A percentile compares a stretch with the other conserved stretches of the same genome.
phyloP scores from a whole-genome alignment of 164 flowering plant species.

The Piper betle region DNA sequence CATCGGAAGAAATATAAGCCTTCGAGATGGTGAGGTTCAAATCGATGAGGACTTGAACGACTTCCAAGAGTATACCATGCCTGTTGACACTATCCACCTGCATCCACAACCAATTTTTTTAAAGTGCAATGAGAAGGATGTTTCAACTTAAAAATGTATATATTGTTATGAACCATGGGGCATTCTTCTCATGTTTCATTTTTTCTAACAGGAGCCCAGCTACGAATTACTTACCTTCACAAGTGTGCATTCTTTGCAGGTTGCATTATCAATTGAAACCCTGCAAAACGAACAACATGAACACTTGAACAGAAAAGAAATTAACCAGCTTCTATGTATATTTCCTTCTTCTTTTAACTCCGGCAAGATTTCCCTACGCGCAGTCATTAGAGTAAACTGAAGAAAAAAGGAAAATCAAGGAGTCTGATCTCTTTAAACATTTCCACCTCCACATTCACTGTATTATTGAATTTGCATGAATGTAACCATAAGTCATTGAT shows the following conservation, averaged over 20 bases:
- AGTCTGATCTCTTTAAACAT: too few relatives aligned
- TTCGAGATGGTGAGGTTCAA: slow-evolving; percentile 60
- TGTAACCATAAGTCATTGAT: not conserved
- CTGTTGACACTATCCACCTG: slow-evolving; percentile 83
- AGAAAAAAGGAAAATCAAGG: too few relatives aligned
- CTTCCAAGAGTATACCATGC: slow-evolving; percentile 71
- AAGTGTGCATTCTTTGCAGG: slow-evolving; percentile 50
- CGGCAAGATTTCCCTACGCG: too few relatives aligned
- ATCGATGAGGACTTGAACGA: slow-evolving; percentile 79
- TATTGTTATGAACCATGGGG: too few relatives aligned
- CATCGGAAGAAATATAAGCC: slow-evolving; percentile 86
- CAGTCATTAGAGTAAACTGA: too few relatives aligned
- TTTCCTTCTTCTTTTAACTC: too few relatives aligned
- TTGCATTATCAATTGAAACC: slow-evolving; percentile 61
- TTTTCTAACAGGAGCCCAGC: too few relatives aligned
- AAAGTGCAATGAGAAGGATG: too few relatives aligned
- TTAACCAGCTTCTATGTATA: too few relatives aligned
- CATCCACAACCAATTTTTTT: not conserved
- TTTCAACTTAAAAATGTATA: too few relatives aligned
- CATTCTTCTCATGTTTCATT: too few relatives aligned
- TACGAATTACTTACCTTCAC: slow-evolving; percentile 38
- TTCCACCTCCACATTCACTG: too few relatives aligned
- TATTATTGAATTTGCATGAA: not conserved
- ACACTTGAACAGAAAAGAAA: not conserved
- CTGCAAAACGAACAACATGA: slow-evolving; percentile 22